Evolutionary conservation across 495 filamentous ascomycete genomes (phyloP), one percentile per base, ranked within the genome.

Genomic region (Evansstolkia leycettana): DNA sequence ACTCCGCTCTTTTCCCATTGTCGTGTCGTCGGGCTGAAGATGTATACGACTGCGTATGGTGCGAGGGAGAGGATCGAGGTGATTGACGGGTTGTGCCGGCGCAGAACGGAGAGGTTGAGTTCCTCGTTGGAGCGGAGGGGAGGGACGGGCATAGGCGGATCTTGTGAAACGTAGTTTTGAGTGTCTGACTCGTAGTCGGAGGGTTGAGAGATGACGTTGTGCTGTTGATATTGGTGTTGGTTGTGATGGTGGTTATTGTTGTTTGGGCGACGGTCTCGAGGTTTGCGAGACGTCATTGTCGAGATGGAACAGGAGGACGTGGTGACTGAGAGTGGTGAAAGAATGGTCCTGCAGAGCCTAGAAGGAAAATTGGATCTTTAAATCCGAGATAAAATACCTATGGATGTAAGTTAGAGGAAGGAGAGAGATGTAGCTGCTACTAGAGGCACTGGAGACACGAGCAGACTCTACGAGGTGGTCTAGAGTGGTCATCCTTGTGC

Each of bases 31-130:
- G 72, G 66, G 26, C 61, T 67, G 60, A 89, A 89, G 45, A 65
- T 62, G 63, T 93, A 94, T 35, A 93, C 68, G 7, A 84, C 79
- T 29, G 76, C 76, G 51, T 83, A 86, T 17, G 80, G 76, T 13
- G 84, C 83, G 40, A 87, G 78, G 33, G 75, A 76, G 32, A 82
- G 58, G 45, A 94, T 80, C 28, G 64, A 61, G 28, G 55, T 64
- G 40, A 89, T 70, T 39, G 59, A 50, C 18, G 84, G 80, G 33
- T 80, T 69, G 55, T 92, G 82, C 31, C 83, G 79, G 17, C 69
- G 75, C 12, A 93, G 63, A 23, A 92, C 86, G 35, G 68, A 59
- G 49, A 90, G 67, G 61, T 93, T 94, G 35, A 94, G 74, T 42
- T 88, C 79, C 19, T 76, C 74, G 58, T 85, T 89, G 40, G 76